Percentiles rank a stretch among this genome's conserved stretches.
Conservation (phyloP, 2,329 filamentous ascomycete species). For the Claviceps sp. region DNA sequence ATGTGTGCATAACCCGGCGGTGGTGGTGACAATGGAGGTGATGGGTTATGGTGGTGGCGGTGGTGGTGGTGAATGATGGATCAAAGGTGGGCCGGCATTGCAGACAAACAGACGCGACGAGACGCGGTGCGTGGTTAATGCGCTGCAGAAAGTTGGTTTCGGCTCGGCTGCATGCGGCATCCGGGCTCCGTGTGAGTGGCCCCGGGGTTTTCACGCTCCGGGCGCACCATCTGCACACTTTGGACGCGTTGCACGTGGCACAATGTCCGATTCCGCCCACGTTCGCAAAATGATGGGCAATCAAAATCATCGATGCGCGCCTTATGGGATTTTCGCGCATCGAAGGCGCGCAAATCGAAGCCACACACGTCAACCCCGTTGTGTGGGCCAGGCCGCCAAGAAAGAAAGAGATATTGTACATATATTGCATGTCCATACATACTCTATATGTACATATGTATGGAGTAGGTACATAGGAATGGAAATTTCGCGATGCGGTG, state of each 20-base stretch:
- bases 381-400: not conserved
- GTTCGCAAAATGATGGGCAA: not conserved
- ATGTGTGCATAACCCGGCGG: conserved; percentile 12
- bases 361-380: not conserved
- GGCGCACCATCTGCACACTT: not conserved
- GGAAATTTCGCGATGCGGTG: not conserved
- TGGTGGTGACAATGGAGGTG: not conserved
- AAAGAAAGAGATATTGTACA: not conserved
- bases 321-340: not conserved
- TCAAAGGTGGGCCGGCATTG: too few relatives aligned
- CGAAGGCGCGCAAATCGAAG: not conserved
- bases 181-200: not conserved
- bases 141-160: not conserved
- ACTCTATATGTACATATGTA: too few relatives aligned
- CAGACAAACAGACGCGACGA: not conserved
- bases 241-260: conserved; percentile 1
- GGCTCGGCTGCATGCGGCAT: not conserved
- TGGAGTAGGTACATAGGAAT: too few relatives aligned
- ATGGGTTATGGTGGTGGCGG: conserved; percentile 4
- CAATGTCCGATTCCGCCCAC: not conserved
- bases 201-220: not conserved
- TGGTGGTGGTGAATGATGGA: not conserved
- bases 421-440: too few relatives aligned
- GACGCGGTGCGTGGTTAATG: not conserved
- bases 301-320: not conserved